A percentile compares a stretch with the other conserved stretches of the same genome.
Conservation (phyloP, 306 rosid genomes). For the Arachis stenosperma region DNA sequence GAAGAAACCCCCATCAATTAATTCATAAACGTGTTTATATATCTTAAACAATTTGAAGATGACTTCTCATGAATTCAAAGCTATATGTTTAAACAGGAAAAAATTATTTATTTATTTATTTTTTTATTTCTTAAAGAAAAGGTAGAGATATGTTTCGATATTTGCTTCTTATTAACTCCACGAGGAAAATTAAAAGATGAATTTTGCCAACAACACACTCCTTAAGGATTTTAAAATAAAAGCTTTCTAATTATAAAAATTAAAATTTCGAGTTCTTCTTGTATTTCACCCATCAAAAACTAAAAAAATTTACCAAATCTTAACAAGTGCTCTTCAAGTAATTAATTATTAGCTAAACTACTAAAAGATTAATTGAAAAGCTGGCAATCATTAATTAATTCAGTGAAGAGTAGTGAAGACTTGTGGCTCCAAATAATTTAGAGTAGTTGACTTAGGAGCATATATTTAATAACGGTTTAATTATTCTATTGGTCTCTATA, state of each 20-base stretch:
- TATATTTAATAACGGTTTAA: background rate
- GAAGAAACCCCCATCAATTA: background rate
- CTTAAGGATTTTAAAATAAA: no score
- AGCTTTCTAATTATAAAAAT: no score
- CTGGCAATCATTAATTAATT: conserved; percentile 27
- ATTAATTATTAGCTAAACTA: background rate
- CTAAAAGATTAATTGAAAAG: conserved; percentile 8
- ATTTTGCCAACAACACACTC: no score
- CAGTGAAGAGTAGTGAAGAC: background rate
- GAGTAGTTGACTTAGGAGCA: conserved; percentile 38
- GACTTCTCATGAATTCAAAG: background rate
- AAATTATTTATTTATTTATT: background rate
- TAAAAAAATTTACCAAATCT: no score
- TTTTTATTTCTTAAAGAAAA: background rate
- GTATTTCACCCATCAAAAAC: no score
- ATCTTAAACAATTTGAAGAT: conserved; percentile 26
- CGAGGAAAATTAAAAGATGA: background rate
- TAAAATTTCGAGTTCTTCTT: no score
- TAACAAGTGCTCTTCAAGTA: no score
- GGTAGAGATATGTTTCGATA: background rate
- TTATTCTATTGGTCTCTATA: no score
- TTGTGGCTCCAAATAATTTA: conserved; percentile 22
- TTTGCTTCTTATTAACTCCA: conserved; percentile 14
- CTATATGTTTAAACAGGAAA: background rate
- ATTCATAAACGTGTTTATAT: background rate